Evolutionary conservation across 768 basidiomycete species (phyloP).

Genomic region (Pisolithus marmoratus): DNA sequence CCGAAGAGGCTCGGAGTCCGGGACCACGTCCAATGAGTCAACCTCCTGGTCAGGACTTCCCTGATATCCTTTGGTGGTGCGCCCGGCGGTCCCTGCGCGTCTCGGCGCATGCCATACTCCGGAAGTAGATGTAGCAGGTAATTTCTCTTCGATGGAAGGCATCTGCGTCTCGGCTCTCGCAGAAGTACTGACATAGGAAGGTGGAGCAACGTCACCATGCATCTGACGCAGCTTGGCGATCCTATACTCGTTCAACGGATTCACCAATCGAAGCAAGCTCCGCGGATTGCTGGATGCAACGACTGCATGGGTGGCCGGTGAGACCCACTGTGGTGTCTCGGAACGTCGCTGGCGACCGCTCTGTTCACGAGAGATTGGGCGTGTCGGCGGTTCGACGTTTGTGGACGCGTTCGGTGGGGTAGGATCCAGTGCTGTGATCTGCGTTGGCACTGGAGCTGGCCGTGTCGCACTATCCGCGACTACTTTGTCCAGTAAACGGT

Average conservation of each 20-base stretch:
- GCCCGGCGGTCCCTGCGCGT: neutral
- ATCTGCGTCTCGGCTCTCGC: conserved; percentile 11
- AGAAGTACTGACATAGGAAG: conserved; percentile 7
- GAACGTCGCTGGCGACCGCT: conserved; percentile 4
- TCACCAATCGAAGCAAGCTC: conserved; percentile 28
- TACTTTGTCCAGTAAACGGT: conserved; percentile 32
- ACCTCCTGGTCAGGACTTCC: conserved; percentile 6
- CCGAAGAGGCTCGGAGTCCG: conserved; percentile 56
- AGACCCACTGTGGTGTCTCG: conserved; percentile 17
- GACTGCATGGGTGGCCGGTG: conserved; percentile 8
- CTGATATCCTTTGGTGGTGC: neutral
- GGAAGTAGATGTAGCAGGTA: conserved; percentile 1
- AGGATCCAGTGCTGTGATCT: conserved; percentile 5
- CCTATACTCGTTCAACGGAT: conserved; percentile 29
- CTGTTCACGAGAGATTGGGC: neutral
- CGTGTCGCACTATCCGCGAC: conserved; percentile 13
- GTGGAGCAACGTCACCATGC: conserved; percentile 16
- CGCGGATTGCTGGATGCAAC: conserved; percentile 23
- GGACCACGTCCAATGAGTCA: conserved; percentile 45
- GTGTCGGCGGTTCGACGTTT: conserved; percentile 2
- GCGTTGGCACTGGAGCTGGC: conserved; percentile 17
- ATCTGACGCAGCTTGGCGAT: conserved; percentile 21
- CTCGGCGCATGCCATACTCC: conserved; percentile 1
- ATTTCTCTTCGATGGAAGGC: conserved; percentile 16
- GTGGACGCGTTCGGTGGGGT: conserved; percentile 2